These are phyloP conservation scores for Alternaria ethzedia DNA, from an alignment of 2,329 filamentous ascomycete species.

Conservation along the genomic window DNA sequence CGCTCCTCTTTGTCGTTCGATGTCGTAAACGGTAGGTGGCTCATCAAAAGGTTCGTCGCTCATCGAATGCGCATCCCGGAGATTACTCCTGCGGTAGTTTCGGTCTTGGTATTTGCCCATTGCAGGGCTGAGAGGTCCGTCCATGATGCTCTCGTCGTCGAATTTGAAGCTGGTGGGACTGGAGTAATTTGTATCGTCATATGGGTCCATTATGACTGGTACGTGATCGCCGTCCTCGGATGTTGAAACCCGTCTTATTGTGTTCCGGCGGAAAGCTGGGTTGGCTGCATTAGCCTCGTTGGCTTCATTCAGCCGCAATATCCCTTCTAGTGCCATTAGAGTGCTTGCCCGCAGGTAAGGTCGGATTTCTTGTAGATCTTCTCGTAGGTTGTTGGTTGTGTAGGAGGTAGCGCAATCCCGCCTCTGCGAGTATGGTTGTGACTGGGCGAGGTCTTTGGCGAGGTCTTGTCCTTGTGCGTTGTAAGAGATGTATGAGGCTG, in stretches of 20 bases:
- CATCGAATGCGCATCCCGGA: conserved; percentile 12
- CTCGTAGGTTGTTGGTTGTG: conserved; percentile 8
- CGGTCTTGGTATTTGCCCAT: conserved; percentile 9
- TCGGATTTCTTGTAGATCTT: conserved; percentile 12
- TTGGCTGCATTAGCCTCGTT: neutral
- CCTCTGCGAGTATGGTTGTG: neutral
- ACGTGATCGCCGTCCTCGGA: conserved; percentile 12
- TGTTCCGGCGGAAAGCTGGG: neutral
- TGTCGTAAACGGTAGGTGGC: neutral
- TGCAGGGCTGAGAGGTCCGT: conserved; percentile 17
- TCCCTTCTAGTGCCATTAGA: conserved; percentile 8
- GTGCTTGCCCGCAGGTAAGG: conserved; percentile 10
- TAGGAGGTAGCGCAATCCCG: conserved; percentile 8
- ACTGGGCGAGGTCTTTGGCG: conserved; percentile 7
- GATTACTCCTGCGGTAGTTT: conserved; percentile 15
- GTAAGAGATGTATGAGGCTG: conserved; percentile 11
- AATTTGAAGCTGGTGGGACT: conserved; percentile 8
- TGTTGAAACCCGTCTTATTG: neutral
- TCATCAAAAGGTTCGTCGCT: conserved; percentile 3
- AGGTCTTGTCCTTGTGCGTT: conserved; percentile 4
- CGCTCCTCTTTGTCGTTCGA: conserved; percentile 1
- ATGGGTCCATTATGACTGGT: conserved; percentile 14
- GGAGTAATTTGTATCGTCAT: conserved; percentile 17
- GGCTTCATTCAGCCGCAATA: conserved; percentile 8
- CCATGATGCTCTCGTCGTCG: conserved; percentile 5